Base-by-base conservation (phyloP, 345 rosid genomes). In the Rhodomyrtus tomentosa region DNA sequence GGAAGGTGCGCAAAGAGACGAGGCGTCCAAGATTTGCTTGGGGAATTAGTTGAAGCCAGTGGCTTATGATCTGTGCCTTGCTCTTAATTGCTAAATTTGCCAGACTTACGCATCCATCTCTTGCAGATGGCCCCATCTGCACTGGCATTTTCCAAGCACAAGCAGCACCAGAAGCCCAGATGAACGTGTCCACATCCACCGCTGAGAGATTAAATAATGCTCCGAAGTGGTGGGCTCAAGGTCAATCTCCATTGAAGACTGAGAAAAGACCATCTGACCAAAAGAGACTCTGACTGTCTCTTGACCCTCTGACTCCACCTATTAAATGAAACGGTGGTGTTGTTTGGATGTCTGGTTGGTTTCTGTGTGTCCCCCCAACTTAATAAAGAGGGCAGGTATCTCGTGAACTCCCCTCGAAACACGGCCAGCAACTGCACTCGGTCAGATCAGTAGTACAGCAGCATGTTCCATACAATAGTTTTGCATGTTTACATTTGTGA, bases 241-340 rank as follows among this genome's bases (percentile, higher is more conserved):
- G 79, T 36, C 79, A 36, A 68, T 68, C 79, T 68, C 79, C 45
- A 68, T 68, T 68, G 25, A 68, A 36, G 45, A 36, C 79, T 14
- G 82, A 50, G 2, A 29, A 8, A 50, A 58, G 95, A 94, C 94
- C 55, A 81, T 85, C 91, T 88, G 92, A 92, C 90, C 56, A n/a
- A n/a, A n/a, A 68, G 76, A 68, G 88, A 88, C 87, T 85, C 87
- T 89, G 93, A 87, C 90, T 83, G 55, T 81, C 89, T 38, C 55
- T 92, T 92, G 94, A 94, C 95, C 84, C 83, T 92, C 92, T 88
- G 94, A 92, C 93, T 87, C 81, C 81, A 58, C 84, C 85, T 85
- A 68, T 68, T 68, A 68, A 68, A 68, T 68, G 79, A 68, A 68
- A 68, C 79, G 79, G 79, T 68, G 79, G 79, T 68, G 45, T 68